Percentiles rank a stretch among this genome's conserved stretches.
phyloP scores from a whole-genome alignment of 371 early-diverging fungal species.

The Massospora cicadina region DNA sequence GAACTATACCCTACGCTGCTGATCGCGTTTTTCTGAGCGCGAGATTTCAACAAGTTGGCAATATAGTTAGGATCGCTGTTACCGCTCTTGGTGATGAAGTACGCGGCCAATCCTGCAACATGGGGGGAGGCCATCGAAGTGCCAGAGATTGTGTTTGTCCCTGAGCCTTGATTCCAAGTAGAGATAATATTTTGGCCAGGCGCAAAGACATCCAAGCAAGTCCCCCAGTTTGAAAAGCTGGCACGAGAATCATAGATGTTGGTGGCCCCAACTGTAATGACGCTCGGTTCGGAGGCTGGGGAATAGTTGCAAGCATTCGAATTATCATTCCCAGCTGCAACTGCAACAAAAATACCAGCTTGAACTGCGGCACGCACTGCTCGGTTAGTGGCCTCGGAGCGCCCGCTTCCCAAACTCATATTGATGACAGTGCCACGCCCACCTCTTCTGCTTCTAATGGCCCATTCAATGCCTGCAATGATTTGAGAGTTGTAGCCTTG shows the following conservation, averaged over 20 bases:
- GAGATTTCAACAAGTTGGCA: no score
- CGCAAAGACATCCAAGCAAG: conserved; percentile 46
- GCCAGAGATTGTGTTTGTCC: conserved; percentile 21
- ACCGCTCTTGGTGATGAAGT: no score
- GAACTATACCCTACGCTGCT: no score
- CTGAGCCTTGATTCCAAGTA: conserved; percentile 20
- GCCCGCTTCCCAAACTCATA: conserved; percentile 29
- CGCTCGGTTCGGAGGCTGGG: conserved; percentile 31
- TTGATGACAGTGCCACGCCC: conserved; percentile 23
- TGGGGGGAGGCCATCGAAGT: conserved; percentile 31
- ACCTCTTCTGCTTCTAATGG: no score
- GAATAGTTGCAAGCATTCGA: conserved; percentile 34
- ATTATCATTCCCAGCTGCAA: conserved; percentile 44
- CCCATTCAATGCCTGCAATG: conserved; percentile 15
- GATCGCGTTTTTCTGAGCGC: no score
- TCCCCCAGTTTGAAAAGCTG: conserved; percentile 52
- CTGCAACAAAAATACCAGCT: conserved; percentile 29
- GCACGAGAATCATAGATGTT: conserved; percentile 35
- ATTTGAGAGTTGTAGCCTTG: conserved; percentile 15
- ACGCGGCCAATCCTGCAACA: conserved; percentile 19
- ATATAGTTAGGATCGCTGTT: no score
- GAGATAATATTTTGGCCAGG: conserved; percentile 32
- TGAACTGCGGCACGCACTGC: conserved; percentile 19
- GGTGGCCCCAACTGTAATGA: conserved; percentile 47
- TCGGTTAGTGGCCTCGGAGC: conserved; percentile 14